Base-by-base conservation (phyloP, 805 yeast genomes). In the Starmerella vitae region DNA sequence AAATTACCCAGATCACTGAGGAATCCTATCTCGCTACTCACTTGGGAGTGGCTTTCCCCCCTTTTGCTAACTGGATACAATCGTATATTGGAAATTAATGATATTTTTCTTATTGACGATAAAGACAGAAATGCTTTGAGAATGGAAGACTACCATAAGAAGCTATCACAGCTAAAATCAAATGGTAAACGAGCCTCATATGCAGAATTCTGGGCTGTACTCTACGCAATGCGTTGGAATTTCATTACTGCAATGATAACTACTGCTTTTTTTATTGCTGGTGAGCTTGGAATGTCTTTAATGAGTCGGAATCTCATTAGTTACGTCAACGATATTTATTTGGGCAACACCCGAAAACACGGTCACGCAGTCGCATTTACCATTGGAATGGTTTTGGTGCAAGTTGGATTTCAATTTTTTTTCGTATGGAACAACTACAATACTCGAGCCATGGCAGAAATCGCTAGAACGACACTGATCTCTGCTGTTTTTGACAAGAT, bases 291-390 rank as follows among this genome's bases (percentile, higher is more conserved):
- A 5, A 45, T 49, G 43, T 38, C 56, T 7, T 34, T 51, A 9
- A 46, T 52, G 29, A 46, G 52, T 28, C 42, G 55, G 2, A 37
- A 44, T 3, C 33, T 48, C 2, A 49, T 51, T n/a, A 28, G 31
- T 4, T 34, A 34, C 4, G 44, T 48, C 17, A 30, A 34, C 1
- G 40, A 41, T n/a, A 43, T 52, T 9, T 50, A 52, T 35, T 14
- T 26, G 2, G 47, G 47, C 2, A n/a, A 37, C 18, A 36, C 48
- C 12, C 22, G 20, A 3, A 15, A 25, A 19, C 39, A 38, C n/a
- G 77, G 74, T 25, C 63, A 60, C 30, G 94, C 94, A 42, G 65
- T 80, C 15, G 94, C 91, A 7, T 79, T 72, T 49, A 78, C 86
- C 7, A 60, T 84, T 34, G 93, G 86, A 15, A 66, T 80, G 9